Conservation (phyloP, 495 filamentous ascomycete species). For the Aspergillus nanangensis region DNA sequence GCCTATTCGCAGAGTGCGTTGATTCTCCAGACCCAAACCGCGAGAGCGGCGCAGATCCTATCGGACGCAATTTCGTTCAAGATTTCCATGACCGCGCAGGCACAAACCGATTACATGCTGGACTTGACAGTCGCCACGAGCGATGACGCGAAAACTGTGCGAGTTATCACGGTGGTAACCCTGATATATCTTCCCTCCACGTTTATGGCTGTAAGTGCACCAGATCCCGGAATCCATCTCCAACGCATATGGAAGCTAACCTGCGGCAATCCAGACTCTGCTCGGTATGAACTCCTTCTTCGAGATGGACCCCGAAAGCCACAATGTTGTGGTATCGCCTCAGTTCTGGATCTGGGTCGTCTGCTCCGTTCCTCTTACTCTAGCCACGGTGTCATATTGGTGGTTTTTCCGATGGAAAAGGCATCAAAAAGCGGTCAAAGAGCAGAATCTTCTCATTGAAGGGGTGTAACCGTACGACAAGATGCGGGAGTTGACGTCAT, state of each 20-base stretch:
- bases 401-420: constrained; percentile 3
- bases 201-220: constrained; percentile 38
- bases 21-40: constrained; percentile 25
- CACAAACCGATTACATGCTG: constrained; percentile 35
- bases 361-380: constrained; percentile 21
- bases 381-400: constrained; percentile 23
- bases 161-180: constrained; percentile 37
- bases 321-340: constrained; percentile 17
- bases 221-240: neutral
- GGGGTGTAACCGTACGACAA: too few species aligned
- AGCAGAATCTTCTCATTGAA: too few species aligned
- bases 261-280: constrained; percentile 19
- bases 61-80: constrained; percentile 33
- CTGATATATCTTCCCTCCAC: constrained; percentile 41
- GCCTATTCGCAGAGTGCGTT: constrained; percentile 23
- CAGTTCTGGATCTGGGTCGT: constrained; percentile 37
- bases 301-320: constrained; percentile 18
- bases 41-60: constrained; percentile 28
- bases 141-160: constrained; percentile 25
- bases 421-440: neutral
- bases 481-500: too few species aligned
- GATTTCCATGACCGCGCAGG: constrained; percentile 28
- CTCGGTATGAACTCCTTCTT: constrained; percentile 38
- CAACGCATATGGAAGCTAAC: constrained; percentile 7
- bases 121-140: constrained; percentile 36